A percentile compares a stretch with the other conserved stretches of the same genome.
phyloP scores from a whole-genome alignment of 768 basidiomycete species.

The Cytidiella melzeri region DNA sequence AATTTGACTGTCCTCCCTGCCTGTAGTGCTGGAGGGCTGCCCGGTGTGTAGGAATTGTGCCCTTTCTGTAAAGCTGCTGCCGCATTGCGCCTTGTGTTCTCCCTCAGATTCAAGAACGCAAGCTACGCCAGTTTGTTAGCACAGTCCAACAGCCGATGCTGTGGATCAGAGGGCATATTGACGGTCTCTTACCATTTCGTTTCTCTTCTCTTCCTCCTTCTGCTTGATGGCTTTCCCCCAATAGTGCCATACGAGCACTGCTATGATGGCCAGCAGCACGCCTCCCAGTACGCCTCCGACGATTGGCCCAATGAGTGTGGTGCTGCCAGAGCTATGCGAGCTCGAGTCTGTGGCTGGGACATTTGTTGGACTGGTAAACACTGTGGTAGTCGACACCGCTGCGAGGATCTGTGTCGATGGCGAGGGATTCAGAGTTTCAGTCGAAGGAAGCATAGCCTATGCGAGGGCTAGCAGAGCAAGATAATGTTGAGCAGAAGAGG shows the following conservation, averaged over 20 bases:
- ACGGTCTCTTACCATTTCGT: constrained; percentile 24
- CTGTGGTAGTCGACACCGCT: constrained; percentile 28
- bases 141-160: neutral
- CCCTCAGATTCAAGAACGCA: constrained; percentile 24
- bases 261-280: constrained; percentile 36
- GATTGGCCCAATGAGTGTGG: constrained; percentile 43
- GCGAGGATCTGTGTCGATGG: constrained; percentile 8
- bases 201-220: constrained; percentile 25
- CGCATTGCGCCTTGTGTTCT: constrained; percentile 40
- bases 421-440: neutral
- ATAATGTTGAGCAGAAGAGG: neutral
- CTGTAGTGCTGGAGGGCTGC: constrained; percentile 18
- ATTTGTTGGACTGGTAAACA: constrained; percentile 11
- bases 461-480: neutral
- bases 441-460: neutral
- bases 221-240: constrained; percentile 40
- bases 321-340: neutral
- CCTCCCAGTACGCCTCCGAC: constrained; percentile 46
- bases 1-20: constrained; percentile 37
- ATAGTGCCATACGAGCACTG: constrained; percentile 39
- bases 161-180: neutral
- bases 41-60: constrained; percentile 24
- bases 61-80: constrained; percentile 8
- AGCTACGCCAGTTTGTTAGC: constrained; percentile 13
- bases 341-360: constrained; percentile 4